These are phyloP conservation scores for Fusarium vanettenii DNA, from an alignment of 2,329 filamentous ascomycete genomes.

Conservation along the genomic window DNA sequence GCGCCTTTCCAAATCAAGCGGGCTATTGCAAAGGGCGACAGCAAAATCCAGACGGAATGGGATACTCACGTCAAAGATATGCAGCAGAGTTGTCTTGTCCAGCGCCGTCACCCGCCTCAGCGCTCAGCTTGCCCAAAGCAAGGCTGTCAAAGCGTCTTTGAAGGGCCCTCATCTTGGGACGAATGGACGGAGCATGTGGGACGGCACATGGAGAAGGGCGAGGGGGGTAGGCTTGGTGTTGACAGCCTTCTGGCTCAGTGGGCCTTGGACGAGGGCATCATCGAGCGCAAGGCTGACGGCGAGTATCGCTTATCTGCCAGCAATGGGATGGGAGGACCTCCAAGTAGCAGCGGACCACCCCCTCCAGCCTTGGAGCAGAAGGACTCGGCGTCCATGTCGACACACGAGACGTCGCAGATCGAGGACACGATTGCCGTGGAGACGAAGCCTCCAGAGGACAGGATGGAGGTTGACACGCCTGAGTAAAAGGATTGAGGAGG, in stretches of 20 bases:
- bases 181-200: conserved; percentile 94
- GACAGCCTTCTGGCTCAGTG: conserved; percentile 69
- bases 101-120: conserved; percentile 75
- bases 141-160: conserved; percentile 78
- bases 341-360: conserved; percentile 26
- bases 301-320: conserved; percentile 63
- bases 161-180: conserved; percentile 83
- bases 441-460: conserved; percentile 40
- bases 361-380: conserved; percentile 40
- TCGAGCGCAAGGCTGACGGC: conserved; percentile 66
- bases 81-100: conserved; percentile 78
- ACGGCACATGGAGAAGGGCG: conserved; percentile 83
- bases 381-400: conserved; percentile 37
- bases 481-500: conserved; percentile 20
- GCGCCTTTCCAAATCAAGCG: conserved; percentile 74
- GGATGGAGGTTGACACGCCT: conserved; percentile 43
- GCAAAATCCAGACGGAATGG: conserved; percentile 71
- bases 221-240: conserved; percentile 67
- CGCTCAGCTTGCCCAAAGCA: conserved; percentile 76
- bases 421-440: conserved; percentile 42
- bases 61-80: conserved; percentile 75
- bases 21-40: conserved; percentile 67
- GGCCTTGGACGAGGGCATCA: conserved; percentile 73
- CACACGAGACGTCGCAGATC: conserved; percentile 34
- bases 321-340: conserved; percentile 41